Base-by-base conservation (phyloP, 495 filamentous ascomycete genomes). In the Chaetomidium leptoderma region DNA sequence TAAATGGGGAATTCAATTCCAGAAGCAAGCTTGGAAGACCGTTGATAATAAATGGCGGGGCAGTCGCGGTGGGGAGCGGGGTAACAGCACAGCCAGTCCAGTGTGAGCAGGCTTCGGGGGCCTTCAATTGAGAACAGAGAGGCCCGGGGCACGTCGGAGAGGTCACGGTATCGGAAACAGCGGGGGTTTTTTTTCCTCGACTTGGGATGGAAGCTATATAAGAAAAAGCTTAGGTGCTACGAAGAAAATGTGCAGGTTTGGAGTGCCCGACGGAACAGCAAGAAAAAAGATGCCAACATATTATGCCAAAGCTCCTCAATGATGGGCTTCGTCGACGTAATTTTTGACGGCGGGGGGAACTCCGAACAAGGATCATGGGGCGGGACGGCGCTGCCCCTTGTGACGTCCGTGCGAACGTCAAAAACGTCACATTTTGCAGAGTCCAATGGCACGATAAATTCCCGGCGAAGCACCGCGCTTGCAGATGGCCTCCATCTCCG, bases 371-470 rank as follows among this genome's bases (percentile, higher is more conserved):
- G 62, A 66, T 64, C 24, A 39, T 43, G 42, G 21, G 39, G 59
- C 60, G 59, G 57, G 58, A 54, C 60, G 43, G 44, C 29, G 30
- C 55, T 21, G 23, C 61, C 59, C 61, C 50, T 55, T 54, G 51
- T 9, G 26, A 50, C 24, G 39, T 44, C 55, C 42, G 7, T 37
- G 45, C 33, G 14, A n/a, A 16, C 27, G 29, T 9, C 27, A 36
- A 10, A 29, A n/a, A 29, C 26, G 17, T 36, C 23, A 26, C 14
- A 54, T 50, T 21, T 23, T 35, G 45, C 52, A 39, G 44, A 50
- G n/a, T n/a, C n/a, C n/a, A 44, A 49, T 26, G 39, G 21, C 55
- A 62, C 65, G 67, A 70, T 62, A 70, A 70, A 67, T 45, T 65
- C 58, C 62, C 67, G 64, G 64, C 63, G 27, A 24, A 44, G 4